These are phyloP conservation scores for Lathyrus sativus DNA, from an alignment of 306 rosid genomes.

Conservation along the genomic window DNA sequence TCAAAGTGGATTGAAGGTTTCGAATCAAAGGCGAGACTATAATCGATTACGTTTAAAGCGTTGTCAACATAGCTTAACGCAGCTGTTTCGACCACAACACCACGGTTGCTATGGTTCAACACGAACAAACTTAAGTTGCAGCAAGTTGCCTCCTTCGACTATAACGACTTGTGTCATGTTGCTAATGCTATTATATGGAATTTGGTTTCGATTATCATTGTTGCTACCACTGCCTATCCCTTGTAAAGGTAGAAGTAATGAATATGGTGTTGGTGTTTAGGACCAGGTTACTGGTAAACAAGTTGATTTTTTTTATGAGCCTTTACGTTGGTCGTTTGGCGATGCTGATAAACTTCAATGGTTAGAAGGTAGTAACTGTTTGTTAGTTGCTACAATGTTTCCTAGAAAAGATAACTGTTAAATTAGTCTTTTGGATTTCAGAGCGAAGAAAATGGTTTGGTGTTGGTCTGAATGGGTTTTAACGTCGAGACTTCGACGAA, in stretches of 20 bases:
- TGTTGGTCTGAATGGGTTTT: slow-evolving; percentile 94
- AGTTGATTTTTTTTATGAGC: slow-evolving; percentile 86
- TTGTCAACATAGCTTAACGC: no score
- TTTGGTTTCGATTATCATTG: no score
- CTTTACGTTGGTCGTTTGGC: slow-evolving; percentile 85
- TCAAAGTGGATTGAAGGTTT: no score
- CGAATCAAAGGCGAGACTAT: no score
- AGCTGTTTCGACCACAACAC: no score
- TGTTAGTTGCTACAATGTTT: slow-evolving; percentile 83
- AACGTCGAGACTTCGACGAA: slow-evolving; percentile 79
- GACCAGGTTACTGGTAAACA: slow-evolving; percentile 84
- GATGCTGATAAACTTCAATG: slow-evolving; percentile 94
- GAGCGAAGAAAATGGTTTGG: slow-evolving; percentile 89
- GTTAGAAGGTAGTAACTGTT: slow-evolving; percentile 68
- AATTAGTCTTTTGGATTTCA: slow-evolving; percentile 83
- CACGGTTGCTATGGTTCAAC: no score
- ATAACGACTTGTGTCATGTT: no score
- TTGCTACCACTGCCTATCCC: no score
- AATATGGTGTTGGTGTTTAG: slow-evolving; percentile 95
- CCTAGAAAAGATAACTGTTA: slow-evolving; percentile 93
- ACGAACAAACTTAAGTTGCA: no score
- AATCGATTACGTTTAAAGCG: no score
- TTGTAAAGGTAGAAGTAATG: slow-evolving; percentile 89
- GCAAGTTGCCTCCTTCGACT: no score
- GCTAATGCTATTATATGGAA: no score